Percentiles rank a stretch among this genome's conserved stretches.
phyloP scores from a whole-genome alignment of 108 stramenopile species.

The Fragilariopsis cylindrus region DNA sequence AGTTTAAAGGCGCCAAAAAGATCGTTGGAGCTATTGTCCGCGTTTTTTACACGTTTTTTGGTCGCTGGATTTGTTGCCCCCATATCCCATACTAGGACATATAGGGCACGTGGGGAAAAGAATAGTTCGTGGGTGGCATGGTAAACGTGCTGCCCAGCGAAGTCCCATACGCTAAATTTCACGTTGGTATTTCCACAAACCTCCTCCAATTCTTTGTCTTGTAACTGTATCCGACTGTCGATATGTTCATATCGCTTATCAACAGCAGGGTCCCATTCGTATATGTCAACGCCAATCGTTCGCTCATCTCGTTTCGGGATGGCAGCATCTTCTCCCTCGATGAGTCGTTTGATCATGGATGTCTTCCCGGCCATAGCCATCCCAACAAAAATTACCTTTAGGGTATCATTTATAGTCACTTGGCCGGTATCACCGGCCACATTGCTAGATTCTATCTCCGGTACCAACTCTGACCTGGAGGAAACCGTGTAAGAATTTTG shows the following conservation, averaged over 20 bases:
- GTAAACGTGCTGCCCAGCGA: constrained; percentile 83
- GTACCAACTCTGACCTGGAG: background rate
- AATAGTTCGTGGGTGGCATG: constrained; percentile 88
- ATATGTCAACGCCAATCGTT: constrained; percentile 83
- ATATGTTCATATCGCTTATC: constrained; percentile 43
- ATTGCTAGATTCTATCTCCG: background rate
- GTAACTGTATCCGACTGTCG: constrained; percentile 59
- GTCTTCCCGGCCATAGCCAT: constrained; percentile 81
- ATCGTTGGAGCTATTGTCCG: constrained; percentile 24
- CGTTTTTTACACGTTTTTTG: constrained; percentile 32
- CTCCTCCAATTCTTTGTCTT: constrained; percentile 51
- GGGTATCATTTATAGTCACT: constrained; percentile 78
- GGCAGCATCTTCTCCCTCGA: constrained; percentile 60
- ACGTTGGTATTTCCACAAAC: constrained; percentile 60
- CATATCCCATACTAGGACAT: constrained; percentile 87
- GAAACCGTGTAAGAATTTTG: background rate
- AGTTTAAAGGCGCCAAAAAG: constrained; percentile 57
- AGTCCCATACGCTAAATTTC: constrained; percentile 82
- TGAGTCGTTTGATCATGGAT: constrained; percentile 75
- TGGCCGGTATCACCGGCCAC: constrained; percentile 25
- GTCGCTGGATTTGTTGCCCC: constrained; percentile 65
- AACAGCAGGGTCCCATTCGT: constrained; percentile 73
- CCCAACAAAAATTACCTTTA: constrained; percentile 88
- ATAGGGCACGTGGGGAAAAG: constrained; percentile 75
- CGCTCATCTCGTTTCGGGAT: constrained; percentile 68